phyloP scores from a whole-genome alignment of 2,329 filamentous ascomycete species.

The Colletotrichum noveboracense region DNA sequence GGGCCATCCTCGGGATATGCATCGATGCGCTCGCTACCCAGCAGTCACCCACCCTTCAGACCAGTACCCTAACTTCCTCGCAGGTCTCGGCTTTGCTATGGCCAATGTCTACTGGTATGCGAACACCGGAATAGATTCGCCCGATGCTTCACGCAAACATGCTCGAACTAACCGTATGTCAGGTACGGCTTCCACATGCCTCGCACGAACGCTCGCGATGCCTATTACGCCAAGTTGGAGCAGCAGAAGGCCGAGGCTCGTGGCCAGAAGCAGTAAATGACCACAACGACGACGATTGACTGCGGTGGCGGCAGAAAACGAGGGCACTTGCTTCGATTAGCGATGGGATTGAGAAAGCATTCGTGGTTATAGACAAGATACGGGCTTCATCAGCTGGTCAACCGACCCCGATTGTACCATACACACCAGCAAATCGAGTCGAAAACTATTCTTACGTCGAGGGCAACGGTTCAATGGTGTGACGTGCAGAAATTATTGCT shows the following conservation, averaged over 20 bases:
- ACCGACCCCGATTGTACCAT: constrained; percentile 22
- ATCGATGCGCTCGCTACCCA: neutral
- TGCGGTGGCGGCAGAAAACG: neutral
- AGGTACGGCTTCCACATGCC: constrained; percentile 70
- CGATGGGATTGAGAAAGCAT: constrained; percentile 7
- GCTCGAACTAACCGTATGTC: constrained; percentile 4
- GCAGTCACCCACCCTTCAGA: neutral
- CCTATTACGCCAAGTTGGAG: constrained; percentile 64
- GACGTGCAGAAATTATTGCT: neutral
- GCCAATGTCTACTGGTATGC: constrained; percentile 64
- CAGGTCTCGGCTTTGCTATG: constrained; percentile 60
- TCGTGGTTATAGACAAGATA: constrained; percentile 14
- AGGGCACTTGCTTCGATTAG: neutral
- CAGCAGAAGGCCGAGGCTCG: constrained; percentile 51
- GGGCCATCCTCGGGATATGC: neutral
- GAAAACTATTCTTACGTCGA: neutral
- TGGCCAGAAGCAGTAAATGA: constrained; percentile 30
- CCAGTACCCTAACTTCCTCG: constrained; percentile 35
- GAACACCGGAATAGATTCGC: neutral
- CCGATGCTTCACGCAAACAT: neutral
- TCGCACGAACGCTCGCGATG: constrained; percentile 62
- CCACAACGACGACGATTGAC: neutral
- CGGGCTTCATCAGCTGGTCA: constrained; percentile 14
- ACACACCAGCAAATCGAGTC: constrained; percentile 18
- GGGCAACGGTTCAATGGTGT: neutral